phyloP scores from a whole-genome alignment of 2,329 filamentous ascomycete genomes.

The Cladophialophora carrionii region DNA sequence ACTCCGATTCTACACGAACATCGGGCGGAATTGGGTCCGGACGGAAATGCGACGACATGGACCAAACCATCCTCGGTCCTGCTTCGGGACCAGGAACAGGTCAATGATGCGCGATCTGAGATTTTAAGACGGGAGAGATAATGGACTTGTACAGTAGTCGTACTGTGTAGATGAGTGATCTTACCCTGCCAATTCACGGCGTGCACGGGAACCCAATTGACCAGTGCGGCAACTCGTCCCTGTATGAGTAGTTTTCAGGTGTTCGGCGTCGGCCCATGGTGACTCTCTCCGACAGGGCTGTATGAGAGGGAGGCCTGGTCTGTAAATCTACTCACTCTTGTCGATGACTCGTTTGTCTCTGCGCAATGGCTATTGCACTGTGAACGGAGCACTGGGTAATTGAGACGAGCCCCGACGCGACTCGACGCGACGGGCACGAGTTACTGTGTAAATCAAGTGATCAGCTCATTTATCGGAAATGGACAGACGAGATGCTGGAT shows the following conservation, averaged over 20 bases:
- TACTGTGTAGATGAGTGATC: background rate
- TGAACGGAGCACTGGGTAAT: background rate
- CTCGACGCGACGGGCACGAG: background rate
- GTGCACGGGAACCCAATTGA: background rate
- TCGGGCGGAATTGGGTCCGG: background rate
- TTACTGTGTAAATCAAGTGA: background rate
- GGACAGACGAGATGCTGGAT: slow-evolving; percentile 4
- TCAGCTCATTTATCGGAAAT: background rate
- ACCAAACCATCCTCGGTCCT: background rate
- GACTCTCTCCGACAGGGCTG: background rate
- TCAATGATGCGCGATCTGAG: background rate
- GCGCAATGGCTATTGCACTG: background rate
- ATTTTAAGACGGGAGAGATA: background rate
- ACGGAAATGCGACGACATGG: background rate
- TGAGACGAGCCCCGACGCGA: background rate
- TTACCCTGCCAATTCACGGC: background rate
- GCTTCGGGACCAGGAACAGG: background rate
- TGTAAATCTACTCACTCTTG: background rate
- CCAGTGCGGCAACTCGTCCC: too few species aligned
- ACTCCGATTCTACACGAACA: slow-evolving; percentile 17
- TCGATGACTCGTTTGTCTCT: background rate
- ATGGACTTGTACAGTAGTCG: background rate
- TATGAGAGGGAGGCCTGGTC: background rate
- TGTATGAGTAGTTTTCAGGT: background rate
- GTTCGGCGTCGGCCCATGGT: background rate